Evolutionary conservation across 176 grass and related monocot genomes (phyloP).

Genomic region (Phragmites australis): DNA sequence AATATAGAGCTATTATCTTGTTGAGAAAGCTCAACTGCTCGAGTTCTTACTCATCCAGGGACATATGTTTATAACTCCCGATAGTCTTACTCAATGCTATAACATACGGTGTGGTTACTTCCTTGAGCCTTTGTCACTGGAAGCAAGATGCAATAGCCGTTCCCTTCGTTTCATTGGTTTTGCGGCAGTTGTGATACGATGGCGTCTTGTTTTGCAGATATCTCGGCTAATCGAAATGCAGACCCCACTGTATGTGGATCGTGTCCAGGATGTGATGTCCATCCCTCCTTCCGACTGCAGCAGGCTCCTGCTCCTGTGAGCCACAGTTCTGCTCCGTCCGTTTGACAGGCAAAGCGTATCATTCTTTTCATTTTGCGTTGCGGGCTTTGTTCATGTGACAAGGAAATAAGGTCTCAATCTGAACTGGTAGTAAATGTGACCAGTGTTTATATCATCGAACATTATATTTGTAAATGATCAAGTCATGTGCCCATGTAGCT

Average conservation of each 20-base stretch:
- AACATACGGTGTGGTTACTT: neutral
- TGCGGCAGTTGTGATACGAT: neutral
- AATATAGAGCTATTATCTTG: neutral
- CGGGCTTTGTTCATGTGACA: neutral
- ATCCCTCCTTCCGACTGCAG: constrained; percentile 45
- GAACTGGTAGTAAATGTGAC: neutral
- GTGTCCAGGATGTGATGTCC: constrained; percentile 44
- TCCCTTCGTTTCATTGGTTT: neutral
- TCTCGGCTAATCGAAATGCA: constrained; percentile 93
- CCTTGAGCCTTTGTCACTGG: too few species aligned
- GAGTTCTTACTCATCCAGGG: neutral
- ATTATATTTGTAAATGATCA: too few species aligned
- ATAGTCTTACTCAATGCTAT: neutral
- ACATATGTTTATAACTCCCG: neutral
- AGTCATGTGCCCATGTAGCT: too few species aligned
- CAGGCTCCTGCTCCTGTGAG: neutral
- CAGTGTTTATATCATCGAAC: neutral
- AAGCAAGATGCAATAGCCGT: neutral
- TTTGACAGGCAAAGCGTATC: constrained; percentile 25
- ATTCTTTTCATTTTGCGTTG: neutral
- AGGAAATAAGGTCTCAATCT: neutral
- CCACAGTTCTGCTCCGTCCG: constrained; percentile 5
- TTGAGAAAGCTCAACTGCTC: neutral
- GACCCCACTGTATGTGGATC: constrained; percentile 62
- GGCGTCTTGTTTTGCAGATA: constrained; percentile 52